Evolutionary conservation across 2,329 filamentous ascomycete species (phyloP), one percentile per base, ranked within the genome.

Genomic region (Nemania bipapillata): DNA sequence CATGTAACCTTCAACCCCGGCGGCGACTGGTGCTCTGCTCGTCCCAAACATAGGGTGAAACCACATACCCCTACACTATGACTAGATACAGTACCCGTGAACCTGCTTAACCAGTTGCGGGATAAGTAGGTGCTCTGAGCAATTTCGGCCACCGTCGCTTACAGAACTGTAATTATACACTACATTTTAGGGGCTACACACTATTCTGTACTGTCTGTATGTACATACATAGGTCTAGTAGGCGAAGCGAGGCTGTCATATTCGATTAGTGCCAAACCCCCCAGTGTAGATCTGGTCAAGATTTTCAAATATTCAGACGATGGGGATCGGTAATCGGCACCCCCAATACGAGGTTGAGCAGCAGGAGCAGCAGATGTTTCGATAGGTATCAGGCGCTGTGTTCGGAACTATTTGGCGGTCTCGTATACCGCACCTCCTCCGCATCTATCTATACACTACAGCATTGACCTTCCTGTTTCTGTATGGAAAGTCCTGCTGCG

Each of bases 41-140:
- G 47, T 49, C 37, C 63, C 53, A 66, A 66, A 69, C 63, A 49
- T 63, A 49, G 62, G 63, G 53, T 69, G 66, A 69, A 69, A 69
- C 66, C 28, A 40, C 40, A 55, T n/a, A 55, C 58, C 66, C 66
- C 66, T 69, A 32, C 30, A 32, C 30, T 32, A n/a, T n/a, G n/a
- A n/a, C n/a, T n/a, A n/a, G n/a, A n/a, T n/a, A 32, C 30, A 32
- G 30, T 32, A 63, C 57, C 30, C 15, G 47, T 54, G 49, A 56
- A 47, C 65, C 50, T 56, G 12, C 40, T 56, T 28, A 56, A 53
- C 45, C 20, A 56, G 42, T 40, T 61, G 56, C 32, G 50, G 65
- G 42, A 56, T 42, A 56, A 55, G 15, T 37, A 53, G 26, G 40
- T 45, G 28, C 42, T 61, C 26, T 47, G 30, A 57, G 24, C 20